phyloP scores from a whole-genome alignment of 495 filamentous ascomycete genomes.

The Penicillium waksmanii region DNA sequence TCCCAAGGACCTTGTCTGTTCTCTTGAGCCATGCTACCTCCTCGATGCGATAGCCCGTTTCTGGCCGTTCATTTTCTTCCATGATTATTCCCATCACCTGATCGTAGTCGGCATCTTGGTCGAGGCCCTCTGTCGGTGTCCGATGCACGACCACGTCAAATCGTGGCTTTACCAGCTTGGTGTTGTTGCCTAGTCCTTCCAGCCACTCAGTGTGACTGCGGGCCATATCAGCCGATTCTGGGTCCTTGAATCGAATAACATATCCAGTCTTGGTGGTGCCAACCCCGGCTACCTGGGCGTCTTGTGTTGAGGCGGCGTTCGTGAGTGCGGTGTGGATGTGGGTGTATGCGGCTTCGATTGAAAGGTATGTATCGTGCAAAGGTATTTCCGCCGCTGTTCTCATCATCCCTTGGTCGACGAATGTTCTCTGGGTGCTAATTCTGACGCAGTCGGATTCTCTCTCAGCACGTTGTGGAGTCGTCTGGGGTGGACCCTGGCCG shows the following conservation, averaged over 20 bases:
- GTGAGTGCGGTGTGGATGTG: conserved; percentile 22
- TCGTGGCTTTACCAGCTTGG: conserved; percentile 25
- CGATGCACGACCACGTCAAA: conserved; percentile 28
- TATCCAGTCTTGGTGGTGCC: conserved; percentile 28
- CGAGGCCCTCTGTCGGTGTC: conserved; percentile 27
- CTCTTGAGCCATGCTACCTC: conserved; percentile 28
- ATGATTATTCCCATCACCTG: conserved; percentile 27
- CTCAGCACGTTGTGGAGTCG: conserved; percentile 13
- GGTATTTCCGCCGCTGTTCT: conserved; percentile 15
- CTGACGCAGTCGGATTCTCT: conserved; percentile 19
- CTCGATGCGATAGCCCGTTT: conserved; percentile 26
- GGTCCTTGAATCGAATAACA: conserved; percentile 26
- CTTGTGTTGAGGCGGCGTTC: conserved; percentile 19
- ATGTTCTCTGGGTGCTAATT: conserved; percentile 25
- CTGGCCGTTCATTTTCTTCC: conserved; percentile 26
- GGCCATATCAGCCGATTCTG: conserved; percentile 23
- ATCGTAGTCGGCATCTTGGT: conserved; percentile 14
- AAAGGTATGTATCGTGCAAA: conserved; percentile 30
- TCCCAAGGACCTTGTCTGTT: conserved; percentile 25
- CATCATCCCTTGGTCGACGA: conserved; percentile 25
- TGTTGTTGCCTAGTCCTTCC: conserved; percentile 23
- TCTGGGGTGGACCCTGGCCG: conserved; percentile 1
- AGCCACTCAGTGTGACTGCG: conserved; percentile 22
- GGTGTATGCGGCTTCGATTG: conserved; percentile 20
- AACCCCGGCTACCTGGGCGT: conserved; percentile 19